A percentile compares a stretch with the other conserved stretches of the same genome.
phyloP scores from a whole-genome alignment of 805 yeast genomes.

The Candida methanosorbosa region DNA sequence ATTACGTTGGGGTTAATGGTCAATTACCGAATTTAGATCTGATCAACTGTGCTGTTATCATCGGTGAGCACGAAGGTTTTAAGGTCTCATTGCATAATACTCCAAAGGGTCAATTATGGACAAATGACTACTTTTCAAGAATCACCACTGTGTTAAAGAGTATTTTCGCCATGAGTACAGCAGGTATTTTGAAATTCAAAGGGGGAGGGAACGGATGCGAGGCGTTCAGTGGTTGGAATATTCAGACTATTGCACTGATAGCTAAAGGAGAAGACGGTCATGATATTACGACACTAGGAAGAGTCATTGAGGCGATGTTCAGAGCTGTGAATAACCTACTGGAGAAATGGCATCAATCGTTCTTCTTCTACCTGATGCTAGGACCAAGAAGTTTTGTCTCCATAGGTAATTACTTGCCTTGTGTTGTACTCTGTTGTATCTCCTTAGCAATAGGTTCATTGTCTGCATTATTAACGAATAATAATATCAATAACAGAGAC shows the following conservation, averaged over 20 bases:
- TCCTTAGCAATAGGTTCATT: constrained; percentile 64
- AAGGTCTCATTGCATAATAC: constrained; percentile 58
- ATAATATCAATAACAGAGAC: constrained; percentile 17
- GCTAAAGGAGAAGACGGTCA: constrained; percentile 47
- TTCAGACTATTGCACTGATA: constrained; percentile 76
- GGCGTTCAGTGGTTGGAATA: constrained; percentile 93
- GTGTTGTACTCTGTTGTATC: constrained; percentile 65
- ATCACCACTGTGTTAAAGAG: constrained; percentile 54
- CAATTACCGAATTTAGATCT: constrained; percentile 92
- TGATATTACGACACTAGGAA: constrained; percentile 88
- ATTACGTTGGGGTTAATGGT: constrained; percentile 87
- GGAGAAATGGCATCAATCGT: constrained; percentile 96
- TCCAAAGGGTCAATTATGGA: constrained; percentile 34
- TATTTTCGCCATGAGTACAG: constrained; percentile 54
- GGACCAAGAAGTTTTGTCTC: constrained; percentile 79
- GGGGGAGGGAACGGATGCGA: constrained; percentile 57
- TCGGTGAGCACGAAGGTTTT: constrained; percentile 71
- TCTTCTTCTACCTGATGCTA: constrained; percentile 80
- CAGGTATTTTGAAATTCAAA: constrained; percentile 43
- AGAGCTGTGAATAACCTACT: constrained; percentile 85
- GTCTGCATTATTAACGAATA: constrained; percentile 41
- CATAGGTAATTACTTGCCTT: constrained; percentile 86
- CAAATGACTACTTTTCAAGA: constrained; percentile 45
- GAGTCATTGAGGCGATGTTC: constrained; percentile 79
- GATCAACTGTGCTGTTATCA: constrained; percentile 68